These are phyloP conservation scores for Fraxinus nigra DNA, from an alignment of 305 asterid species.

Conservation along the genomic window DNA sequence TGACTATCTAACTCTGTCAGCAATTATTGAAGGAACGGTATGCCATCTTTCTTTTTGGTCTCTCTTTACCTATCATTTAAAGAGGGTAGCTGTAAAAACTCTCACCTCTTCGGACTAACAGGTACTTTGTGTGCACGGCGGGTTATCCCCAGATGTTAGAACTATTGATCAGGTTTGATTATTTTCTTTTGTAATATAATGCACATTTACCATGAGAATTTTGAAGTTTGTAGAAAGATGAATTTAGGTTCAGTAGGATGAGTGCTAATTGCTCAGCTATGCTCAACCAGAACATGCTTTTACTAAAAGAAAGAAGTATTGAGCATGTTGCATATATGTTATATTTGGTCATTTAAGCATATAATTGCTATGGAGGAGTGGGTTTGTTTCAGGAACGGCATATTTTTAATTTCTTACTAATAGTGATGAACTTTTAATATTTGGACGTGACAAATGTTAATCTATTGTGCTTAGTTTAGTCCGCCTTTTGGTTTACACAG, in stretches of 20 bases:
- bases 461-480: not conserved
- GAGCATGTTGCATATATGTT: constrained; percentile 7
- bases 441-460: not conserved
- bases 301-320: constrained; percentile 12
- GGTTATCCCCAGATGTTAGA: constrained; percentile 95
- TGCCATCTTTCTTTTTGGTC: constrained; percentile 22
- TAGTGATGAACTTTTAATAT: not conserved
- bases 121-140: constrained; percentile 99
- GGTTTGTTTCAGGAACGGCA: not conserved
- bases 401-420: not conserved
- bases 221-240: not conserved
- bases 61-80: constrained; percentile 7
- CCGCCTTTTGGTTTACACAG: not conserved
- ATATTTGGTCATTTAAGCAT: not conserved
- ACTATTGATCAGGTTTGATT: constrained; percentile 84
- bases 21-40: constrained; percentile 95
- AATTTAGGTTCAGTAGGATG: not conserved
- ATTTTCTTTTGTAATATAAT: not conserved
- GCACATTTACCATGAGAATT: not conserved
- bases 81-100: not conserved
- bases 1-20: constrained; percentile 89
- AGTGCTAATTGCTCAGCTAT: not conserved
- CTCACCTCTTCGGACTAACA: constrained; percentile 31
- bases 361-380: constrained; percentile 4
- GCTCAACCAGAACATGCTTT: not conserved